A percentile compares a stretch with the other conserved stretches of the same genome.
Evolutionary conservation across 768 basidiomycete species (phyloP).

Genomic region (Porpolomopsis calyptriformis): DNA sequence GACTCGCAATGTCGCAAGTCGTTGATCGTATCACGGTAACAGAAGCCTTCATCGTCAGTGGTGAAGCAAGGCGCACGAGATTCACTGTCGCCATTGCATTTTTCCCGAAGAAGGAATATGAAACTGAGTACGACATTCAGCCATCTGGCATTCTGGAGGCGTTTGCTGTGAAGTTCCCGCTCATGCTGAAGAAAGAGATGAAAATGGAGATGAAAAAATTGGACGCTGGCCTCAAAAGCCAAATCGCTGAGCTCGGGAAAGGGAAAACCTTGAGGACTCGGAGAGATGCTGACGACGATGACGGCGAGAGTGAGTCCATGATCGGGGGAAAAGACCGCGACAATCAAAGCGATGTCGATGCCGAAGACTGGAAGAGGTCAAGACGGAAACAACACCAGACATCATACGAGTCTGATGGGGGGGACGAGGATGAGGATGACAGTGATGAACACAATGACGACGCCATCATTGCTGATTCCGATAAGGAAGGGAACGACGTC

Average conservation of each 20-base stretch:
- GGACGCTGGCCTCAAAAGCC: conserved; percentile 65
- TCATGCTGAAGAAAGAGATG: conserved; percentile 78
- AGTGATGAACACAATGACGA: conserved; percentile 42
- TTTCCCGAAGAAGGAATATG: conserved; percentile 79
- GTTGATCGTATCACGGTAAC: conserved; percentile 74
- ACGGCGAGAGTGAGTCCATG: conserved; percentile 28
- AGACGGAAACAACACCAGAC: conserved; percentile 63
- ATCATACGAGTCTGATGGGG: conserved; percentile 68
- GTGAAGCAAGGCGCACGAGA: conserved; percentile 59
- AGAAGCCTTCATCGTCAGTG: conserved; percentile 61
- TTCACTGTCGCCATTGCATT: conserved; percentile 77
- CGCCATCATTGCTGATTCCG: conserved; percentile 54
- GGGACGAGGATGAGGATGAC: conserved; percentile 43
- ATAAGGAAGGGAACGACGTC: conserved; percentile 35
- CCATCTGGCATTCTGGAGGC: conserved; percentile 60
- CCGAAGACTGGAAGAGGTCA: conserved; percentile 64
- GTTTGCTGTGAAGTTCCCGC: conserved; percentile 68
- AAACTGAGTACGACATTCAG: conserved; percentile 68
- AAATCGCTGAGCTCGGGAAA: conserved; percentile 75
- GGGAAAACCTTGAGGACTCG: conserved; percentile 45
- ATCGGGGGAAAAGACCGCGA: conserved; percentile 37
- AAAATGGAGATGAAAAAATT: conserved; percentile 76
- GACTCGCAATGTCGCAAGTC: conserved; percentile 78
- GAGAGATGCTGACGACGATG: conserved; percentile 46
- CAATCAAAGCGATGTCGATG: conserved; percentile 66